Base-by-base conservation (phyloP, 192 early-diverging fungal species). In the Phlyctochytrium bullatum region DNA sequence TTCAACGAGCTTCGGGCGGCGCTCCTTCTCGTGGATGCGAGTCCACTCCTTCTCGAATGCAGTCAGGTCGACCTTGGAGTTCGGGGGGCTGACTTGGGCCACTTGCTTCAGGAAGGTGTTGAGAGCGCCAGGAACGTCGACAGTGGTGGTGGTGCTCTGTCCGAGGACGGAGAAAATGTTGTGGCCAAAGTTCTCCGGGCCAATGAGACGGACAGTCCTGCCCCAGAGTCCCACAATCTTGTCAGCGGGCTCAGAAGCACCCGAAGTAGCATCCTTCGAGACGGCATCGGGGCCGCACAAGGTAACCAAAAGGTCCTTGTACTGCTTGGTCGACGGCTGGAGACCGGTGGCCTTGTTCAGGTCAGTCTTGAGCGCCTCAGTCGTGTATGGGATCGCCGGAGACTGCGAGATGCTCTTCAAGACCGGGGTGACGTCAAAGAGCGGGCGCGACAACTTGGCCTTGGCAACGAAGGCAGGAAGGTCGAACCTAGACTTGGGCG, bases 341-440 rank as follows among this genome's bases (percentile, higher is more conserved):
- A 50, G 40, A n/a, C 40, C 40, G 12, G 40, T 14, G n/a, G n/a
- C n/a, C 40, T 50, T 50, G 10, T 50, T 10, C 40, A 50, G 40
- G 40, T 50, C 40, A n/a, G n/a, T 14, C n/a, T 50, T 50, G n/a
- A 50, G 40, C 12, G 40, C 40, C 40, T 50, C 40, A 10, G 10
- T 50, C 40, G 40, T 50, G n/a, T 50, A 50, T n/a, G 40, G 40
- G n/a, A 14, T 10, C 40, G n/a, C 40, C 40, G 40, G n/a, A 10
- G 40, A 50, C 40, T 50, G 40, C n/a, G 10, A n/a, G 10, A 50
- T 50, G 12, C 10, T 10, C 40, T 10, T 10, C 10, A 50, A n/a
- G 40, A 50, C 40, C n/a, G 40, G 40, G 40, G 40, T 50, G 40
- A 50, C n/a, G n/a, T 50, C 40, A 50, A 50, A 50, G 40, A 50